These are phyloP conservation scores for Phalaenopsis equestris DNA, from an alignment of 106 monocot genomes.

Conservation along the genomic window DNA sequence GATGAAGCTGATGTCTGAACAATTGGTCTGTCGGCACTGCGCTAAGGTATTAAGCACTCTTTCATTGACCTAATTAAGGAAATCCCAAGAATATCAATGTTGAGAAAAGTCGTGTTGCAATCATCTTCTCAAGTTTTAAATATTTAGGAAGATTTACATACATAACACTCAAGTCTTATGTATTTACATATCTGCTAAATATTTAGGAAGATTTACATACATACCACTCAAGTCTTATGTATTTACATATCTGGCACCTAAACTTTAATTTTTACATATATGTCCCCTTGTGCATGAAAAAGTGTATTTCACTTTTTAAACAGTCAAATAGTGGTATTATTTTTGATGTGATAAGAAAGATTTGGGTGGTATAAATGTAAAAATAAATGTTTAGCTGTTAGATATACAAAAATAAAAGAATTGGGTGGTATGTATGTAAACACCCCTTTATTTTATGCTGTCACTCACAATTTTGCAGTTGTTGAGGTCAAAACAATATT, in stretches of 20 bases:
- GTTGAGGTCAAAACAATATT: slow-evolving; percentile 74
- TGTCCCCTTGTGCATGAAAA: too few relatives aligned
- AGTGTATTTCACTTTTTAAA: too few relatives aligned
- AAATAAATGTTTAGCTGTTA: too few relatives aligned
- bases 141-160: not conserved
- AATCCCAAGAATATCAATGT: not conserved
- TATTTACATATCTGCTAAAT: not conserved
- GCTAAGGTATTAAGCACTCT: slow-evolving; percentile 42
- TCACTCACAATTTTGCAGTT: slow-evolving; percentile 37
- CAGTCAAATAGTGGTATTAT: too few relatives aligned
- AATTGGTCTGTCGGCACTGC: slow-evolving; percentile 67
- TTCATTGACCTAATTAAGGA: not conserved
- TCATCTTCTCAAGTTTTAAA: not conserved
- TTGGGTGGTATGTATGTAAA: too few relatives aligned
- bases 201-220: not conserved
- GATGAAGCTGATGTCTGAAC: slow-evolving; percentile 39
- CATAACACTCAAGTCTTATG: too few relatives aligned
- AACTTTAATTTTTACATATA: too few relatives aligned
- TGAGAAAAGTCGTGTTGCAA: not conserved
- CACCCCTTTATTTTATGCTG: not conserved
- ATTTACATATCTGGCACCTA: too few relatives aligned
- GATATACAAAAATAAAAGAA: too few relatives aligned
- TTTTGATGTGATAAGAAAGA: too few relatives aligned
- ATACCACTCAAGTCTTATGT: too few relatives aligned
- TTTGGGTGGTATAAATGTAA: too few relatives aligned